These are phyloP conservation scores for Scutellospora calospora DNA, from an alignment of 371 early-diverging fungal species.

Conservation along the genomic window DNA sequence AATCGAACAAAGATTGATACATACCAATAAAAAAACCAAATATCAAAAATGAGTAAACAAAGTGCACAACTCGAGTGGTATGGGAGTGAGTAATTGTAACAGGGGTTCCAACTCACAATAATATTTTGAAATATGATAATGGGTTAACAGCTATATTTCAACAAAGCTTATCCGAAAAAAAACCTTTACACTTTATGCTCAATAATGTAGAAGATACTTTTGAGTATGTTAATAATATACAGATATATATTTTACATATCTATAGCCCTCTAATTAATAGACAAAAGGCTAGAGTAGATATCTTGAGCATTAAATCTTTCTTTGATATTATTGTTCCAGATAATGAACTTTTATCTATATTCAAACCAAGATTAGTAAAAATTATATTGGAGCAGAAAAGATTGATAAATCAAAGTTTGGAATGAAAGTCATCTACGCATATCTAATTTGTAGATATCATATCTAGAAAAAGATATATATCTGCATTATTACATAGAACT, in stretches of 20 bases:
- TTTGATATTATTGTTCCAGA: constrained; percentile 29
- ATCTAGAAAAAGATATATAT: constrained; percentile 14
- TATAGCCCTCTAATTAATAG: constrained; percentile 29
- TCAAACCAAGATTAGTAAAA: no score
- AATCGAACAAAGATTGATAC: not conserved
- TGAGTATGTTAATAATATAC: no score
- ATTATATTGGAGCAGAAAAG: no score
- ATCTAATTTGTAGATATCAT: constrained; percentile 15
- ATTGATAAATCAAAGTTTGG: no score
- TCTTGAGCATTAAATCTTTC: constrained; percentile 24
- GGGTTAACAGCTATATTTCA: constrained; percentile 31
- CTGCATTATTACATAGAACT: not conserved
- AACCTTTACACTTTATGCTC: no score
- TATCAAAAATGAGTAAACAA: not conserved
- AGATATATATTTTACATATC: no score
- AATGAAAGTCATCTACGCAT: constrained; percentile 6
- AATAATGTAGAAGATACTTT: no score
- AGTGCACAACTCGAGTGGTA: not conserved
- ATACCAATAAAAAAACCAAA: constrained; percentile 2
- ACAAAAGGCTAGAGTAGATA: constrained; percentile 28
- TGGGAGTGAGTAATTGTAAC: not conserved
- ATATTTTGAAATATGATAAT: constrained; percentile 28
- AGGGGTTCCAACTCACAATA: constrained; percentile 13
- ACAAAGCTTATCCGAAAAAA: constrained; percentile 37
- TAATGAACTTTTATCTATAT: not conserved